Conservation (phyloP, 1,284 basidiomycete genomes). For the Malassezia arunalokei region DNA sequence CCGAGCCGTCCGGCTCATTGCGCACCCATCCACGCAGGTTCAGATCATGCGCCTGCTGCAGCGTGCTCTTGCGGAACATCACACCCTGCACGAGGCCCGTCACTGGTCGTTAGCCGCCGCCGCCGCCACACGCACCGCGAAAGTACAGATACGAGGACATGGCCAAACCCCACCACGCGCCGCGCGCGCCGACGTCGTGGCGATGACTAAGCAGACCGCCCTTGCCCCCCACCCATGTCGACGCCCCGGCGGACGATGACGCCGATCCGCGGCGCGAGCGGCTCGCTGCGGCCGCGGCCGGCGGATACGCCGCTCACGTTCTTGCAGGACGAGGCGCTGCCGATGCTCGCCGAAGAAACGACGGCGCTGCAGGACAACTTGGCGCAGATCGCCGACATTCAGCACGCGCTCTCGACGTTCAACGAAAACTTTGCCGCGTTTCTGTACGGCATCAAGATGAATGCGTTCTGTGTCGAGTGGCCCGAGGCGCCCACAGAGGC, state of each 20-base stretch:
- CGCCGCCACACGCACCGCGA: constrained; percentile 6
- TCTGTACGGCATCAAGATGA: constrained; percentile 85
- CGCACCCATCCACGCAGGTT: constrained; percentile 15
- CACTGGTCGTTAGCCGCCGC: neutral
- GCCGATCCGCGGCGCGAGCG: constrained; percentile 76
- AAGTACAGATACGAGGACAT: constrained; percentile 16
- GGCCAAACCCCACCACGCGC: neutral
- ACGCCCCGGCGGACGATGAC: constrained; percentile 49
- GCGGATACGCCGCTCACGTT: constrained; percentile 70
- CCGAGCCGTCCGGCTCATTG: constrained; percentile 15
- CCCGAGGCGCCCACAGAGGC: constrained; percentile 51
- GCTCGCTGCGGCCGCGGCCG: constrained; percentile 60
- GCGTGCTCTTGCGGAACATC: constrained; percentile 11
- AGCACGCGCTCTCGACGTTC: constrained; percentile 66
- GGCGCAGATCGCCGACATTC: constrained; percentile 59
- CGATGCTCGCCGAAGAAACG: constrained; percentile 75
- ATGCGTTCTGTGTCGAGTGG: constrained; percentile 83
- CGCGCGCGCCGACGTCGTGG: neutral
- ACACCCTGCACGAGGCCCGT: constrained; percentile 15
- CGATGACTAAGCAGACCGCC: neutral
- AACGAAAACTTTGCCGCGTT: constrained; percentile 87
- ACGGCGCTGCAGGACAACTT: constrained; percentile 66
- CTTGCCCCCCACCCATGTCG: neutral
- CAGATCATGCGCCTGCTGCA: constrained; percentile 11
- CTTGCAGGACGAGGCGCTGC: constrained; percentile 62